A percentile compares a stretch with the other conserved stretches of the same genome.
These are phyloP conservation scores for Davidsoniella australis DNA, from an alignment of 2,329 filamentous ascomycete genomes.

Conservation along the genomic window DNA sequence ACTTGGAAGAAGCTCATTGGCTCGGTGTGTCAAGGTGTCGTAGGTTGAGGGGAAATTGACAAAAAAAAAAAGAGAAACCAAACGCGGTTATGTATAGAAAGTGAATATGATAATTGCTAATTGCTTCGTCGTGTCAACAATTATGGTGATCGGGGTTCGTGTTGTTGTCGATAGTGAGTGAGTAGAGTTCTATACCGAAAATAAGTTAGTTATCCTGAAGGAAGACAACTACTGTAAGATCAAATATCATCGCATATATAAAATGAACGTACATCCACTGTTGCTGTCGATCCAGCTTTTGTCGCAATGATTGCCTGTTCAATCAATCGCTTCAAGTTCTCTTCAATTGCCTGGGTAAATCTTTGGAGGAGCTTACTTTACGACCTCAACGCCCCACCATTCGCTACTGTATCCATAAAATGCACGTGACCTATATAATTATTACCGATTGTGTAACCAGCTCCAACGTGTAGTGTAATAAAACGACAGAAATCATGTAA, in stretches of 20 bases:
- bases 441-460: not conserved
- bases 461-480: not conserved
- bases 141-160: too few species aligned
- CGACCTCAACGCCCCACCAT: not conserved
- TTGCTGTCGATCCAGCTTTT: too few species aligned
- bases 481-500: not conserved
- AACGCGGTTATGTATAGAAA: too few species aligned
- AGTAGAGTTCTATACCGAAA: too few species aligned
- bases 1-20: conserved; percentile 74
- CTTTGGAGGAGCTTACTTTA: not conserved
- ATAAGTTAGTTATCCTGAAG: too few species aligned
- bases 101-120: not conserved
- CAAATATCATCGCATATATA: too few species aligned
- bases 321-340: too few species aligned
- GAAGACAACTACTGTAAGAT: too few species aligned
- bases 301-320: too few species aligned
- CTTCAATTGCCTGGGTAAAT: conserved; percentile 2
- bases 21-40: conserved; percentile 11
- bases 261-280: too few species aligned
- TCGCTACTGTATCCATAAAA: not conserved
- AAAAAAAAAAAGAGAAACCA: too few species aligned
- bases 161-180: too few species aligned
- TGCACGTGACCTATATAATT: not conserved
- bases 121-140: not conserved
- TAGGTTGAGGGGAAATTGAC: not conserved